Base-by-base conservation (phyloP, 1,139 yeast species). In the Taphrina betulina region DNA sequence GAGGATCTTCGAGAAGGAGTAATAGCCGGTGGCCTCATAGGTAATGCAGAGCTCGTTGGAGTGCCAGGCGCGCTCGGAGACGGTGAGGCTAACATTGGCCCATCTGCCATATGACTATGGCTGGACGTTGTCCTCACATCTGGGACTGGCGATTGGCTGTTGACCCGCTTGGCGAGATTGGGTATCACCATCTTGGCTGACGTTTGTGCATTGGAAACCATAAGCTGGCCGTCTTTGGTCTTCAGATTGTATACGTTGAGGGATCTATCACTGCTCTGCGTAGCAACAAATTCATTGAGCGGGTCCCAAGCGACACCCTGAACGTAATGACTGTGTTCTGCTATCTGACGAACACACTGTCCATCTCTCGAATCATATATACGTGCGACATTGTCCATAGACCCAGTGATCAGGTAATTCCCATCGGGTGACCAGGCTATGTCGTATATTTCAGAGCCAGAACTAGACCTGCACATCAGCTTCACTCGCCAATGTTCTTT, bases 301-400 rank as follows among this genome's bases (percentile, higher is more conserved):
- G 98, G 98, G 68, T 92, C 98, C 97, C 97, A 92, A 0, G 84
- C 77, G 2, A 92, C 92, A 2, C 99, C 99, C 69, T 92, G 99
- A 1, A 92, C 94, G 65, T 87, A 90, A 67, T 90, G 96, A 35
- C 74, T 72, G 68, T 92, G 97, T 62, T 86, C 88, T 2, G 81
- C 78, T 48, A 85, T 72, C 57, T 83, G 82, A 12, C 77, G 72
- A 1, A 87, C 75, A 63, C 84, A 77, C 43, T 75, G 74, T 0
- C 61, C 61, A 26, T 54, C 56, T 1, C 70, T 64, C 1, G 79
- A 78, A 60, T 77, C 76, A 66, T 83, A 87, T 0, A 92, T 76
- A 43, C 95, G 74, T 3, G 90, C 78, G 8, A 80, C 75, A 64
- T 89, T 88, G 69, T 92, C 96, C 88, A 92, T 88, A 8, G 95